phyloP scores from a whole-genome alignment of 805 yeast genomes.

The Candida broadrunensis region DNA sequence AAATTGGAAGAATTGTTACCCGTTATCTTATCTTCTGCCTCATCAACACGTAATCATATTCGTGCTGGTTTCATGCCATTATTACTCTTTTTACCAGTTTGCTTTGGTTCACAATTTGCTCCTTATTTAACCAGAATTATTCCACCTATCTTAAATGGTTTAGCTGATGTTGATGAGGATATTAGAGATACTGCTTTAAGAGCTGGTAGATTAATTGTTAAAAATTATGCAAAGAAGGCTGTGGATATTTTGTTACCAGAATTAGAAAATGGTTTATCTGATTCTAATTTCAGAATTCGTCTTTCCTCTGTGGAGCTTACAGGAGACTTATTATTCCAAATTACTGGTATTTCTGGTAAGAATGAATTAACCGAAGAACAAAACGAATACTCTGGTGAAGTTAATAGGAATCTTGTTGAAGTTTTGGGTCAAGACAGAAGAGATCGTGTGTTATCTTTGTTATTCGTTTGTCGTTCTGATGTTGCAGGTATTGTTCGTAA shows the following conservation, averaged over 20 bases:
- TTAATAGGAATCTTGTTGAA: constrained; percentile 64
- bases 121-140: constrained; percentile 83
- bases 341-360: constrained; percentile 84
- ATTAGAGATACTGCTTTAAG: constrained; percentile 87
- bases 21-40: constrained; percentile 66
- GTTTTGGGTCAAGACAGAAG: constrained; percentile 86
- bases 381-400: constrained; percentile 45
- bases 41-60: constrained; percentile 61
- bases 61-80: constrained; percentile 94
- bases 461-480: constrained; percentile 94
- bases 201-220: constrained; percentile 89
- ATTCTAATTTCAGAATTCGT: constrained; percentile 80
- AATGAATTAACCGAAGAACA: constrained; percentile 62
- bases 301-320: constrained; percentile 91
- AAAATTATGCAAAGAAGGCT: constrained; percentile 88
- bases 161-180: constrained; percentile 85
- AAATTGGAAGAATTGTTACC: constrained; percentile 91
- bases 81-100: constrained; percentile 84
- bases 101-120: constrained; percentile 88
- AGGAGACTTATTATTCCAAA: constrained; percentile 91
- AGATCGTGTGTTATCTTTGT: constrained; percentile 77
- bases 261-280: constrained; percentile 84
- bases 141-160: constrained; percentile 87
- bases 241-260: constrained; percentile 93
- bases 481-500: constrained; percentile 81